Evolutionary conservation across 192 early-diverging fungal species (phyloP).

Genomic region (Coemansia sp.): DNA sequence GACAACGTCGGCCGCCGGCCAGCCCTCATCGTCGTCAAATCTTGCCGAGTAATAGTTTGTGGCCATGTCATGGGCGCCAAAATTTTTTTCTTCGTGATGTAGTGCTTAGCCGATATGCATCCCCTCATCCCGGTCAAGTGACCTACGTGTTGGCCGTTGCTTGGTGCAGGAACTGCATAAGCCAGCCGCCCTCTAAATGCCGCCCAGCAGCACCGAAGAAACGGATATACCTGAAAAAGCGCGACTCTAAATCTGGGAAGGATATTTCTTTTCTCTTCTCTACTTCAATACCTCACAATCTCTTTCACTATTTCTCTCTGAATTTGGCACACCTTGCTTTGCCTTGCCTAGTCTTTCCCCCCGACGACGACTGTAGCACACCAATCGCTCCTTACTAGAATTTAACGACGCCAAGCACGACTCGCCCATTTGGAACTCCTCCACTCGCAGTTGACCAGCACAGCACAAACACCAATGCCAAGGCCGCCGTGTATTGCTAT

Average conservation of each 20-base stretch:
- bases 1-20: slow-evolving; percentile 4
- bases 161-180: not conserved
- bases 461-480: slow-evolving; percentile 20
- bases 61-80: slow-evolving; percentile 20
- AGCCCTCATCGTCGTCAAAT: slow-evolving; percentile 14
- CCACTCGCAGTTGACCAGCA: not conserved
- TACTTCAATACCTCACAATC: not conserved
- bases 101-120: too few species aligned
- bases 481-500: slow-evolving; percentile 48
- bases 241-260: not conserved
- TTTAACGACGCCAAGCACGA: not conserved
- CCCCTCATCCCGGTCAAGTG: slow-evolving; percentile 29
- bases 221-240: not conserved
- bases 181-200: not conserved
- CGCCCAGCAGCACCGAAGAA: not conserved
- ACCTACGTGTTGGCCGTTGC: not conserved
- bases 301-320: not conserved
- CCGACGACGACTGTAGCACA: not conserved
- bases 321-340: not conserved
- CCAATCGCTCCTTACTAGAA: not conserved
- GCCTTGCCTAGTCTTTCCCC: not conserved
- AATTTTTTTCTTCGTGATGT: not conserved
- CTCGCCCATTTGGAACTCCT: not conserved
- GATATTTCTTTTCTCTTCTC: not conserved
- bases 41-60: slow-evolving; percentile 47